A percentile compares a stretch with the other conserved stretches of the same genome.
phyloP scores from a whole-genome alignment of 148 eudicot genomes.

The Rhododendron ovatum region DNA sequence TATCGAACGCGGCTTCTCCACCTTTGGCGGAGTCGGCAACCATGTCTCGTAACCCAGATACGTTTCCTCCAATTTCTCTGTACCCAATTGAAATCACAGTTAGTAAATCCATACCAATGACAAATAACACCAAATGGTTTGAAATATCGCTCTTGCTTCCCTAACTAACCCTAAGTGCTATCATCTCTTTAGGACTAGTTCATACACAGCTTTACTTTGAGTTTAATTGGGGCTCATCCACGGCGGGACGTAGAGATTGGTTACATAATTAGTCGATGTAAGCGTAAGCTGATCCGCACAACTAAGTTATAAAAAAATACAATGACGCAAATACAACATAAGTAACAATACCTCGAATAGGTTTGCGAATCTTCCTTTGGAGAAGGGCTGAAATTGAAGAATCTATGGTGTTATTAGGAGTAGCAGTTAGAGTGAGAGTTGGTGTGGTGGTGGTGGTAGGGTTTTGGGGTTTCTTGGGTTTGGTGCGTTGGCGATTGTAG shows the following conservation, averaged over 20 bases:
- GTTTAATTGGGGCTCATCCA: too few relatives aligned
- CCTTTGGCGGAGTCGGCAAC: conserved; percentile 74
- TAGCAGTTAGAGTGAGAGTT: neutral
- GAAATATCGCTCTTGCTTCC: neutral
- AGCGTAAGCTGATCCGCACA: too few relatives aligned
- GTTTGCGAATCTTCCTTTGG: conserved; percentile 23
- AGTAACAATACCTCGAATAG: conserved; percentile 32
- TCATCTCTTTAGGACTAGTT: too few relatives aligned
- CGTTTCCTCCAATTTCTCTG: conserved; percentile 35
- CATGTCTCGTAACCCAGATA: conserved; percentile 74
- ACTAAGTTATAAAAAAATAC: neutral
- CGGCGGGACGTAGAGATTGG: too few relatives aligned
- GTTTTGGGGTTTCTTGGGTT: conserved; percentile 26
- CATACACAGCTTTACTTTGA: too few relatives aligned
- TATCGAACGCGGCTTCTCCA: conserved; percentile 73
- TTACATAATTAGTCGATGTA: too few relatives aligned
- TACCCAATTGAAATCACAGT: neutral
- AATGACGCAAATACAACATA: neutral
- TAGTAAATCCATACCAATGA: neutral
- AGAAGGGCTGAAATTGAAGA: conserved; percentile 53
- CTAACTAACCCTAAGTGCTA: too few relatives aligned
- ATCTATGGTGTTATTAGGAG: conserved; percentile 4
- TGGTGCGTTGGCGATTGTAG: conserved; percentile 57
- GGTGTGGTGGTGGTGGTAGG: conserved; percentile 15
- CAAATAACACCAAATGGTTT: neutral